A percentile compares a stretch with the other conserved stretches of the same genome.
phyloP scores from a whole-genome alignment of 257 asterid species.

The Nicotiana knightiana region DNA sequence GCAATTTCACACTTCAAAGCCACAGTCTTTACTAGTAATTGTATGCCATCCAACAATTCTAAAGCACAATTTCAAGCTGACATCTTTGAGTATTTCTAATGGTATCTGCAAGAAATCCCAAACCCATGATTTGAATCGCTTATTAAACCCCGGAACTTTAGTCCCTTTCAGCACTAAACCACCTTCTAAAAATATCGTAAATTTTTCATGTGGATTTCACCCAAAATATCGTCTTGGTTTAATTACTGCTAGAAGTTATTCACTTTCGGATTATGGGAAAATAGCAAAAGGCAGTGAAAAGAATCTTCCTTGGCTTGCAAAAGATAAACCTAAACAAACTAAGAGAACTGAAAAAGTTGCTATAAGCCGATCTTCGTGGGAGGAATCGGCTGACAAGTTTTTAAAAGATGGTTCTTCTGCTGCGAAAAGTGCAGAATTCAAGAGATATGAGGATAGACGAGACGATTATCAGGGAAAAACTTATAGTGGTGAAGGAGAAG shows the following conservation, averaged over 20 bases:
- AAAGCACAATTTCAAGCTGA: background rate
- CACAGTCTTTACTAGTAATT: slow-evolving; percentile 21
- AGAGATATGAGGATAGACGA: slow-evolving; percentile 21
- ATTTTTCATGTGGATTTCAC: slow-evolving; percentile 15
- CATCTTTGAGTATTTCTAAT: background rate
- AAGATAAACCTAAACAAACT: slow-evolving; percentile 6
- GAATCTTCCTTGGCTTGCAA: slow-evolving; percentile 76
- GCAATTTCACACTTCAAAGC: slow-evolving; percentile 32
- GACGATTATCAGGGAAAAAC: slow-evolving; percentile 6
- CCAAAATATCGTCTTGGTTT: slow-evolving; percentile 18
- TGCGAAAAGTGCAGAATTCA: slow-evolving; percentile 21
- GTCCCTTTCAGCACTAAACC: background rate
- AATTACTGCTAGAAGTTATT: slow-evolving; percentile 40
- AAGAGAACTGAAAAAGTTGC: slow-evolving; percentile 18
- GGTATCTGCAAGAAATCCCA: slow-evolving; percentile 18
- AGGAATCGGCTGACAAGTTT: slow-evolving; percentile 37
- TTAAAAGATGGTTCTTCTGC: slow-evolving; percentile 33
- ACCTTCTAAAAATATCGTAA: background rate
- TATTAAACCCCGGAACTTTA: slow-evolving; percentile 18
- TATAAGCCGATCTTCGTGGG: slow-evolving; percentile 37
- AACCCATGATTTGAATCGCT: slow-evolving; percentile 6
- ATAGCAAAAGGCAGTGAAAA: slow-evolving; percentile 38
- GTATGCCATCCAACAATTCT: slow-evolving; percentile 24
- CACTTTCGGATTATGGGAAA: slow-evolving; percentile 34
- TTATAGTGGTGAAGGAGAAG: slow-evolving; percentile 10